Conservation (phyloP, 2,329 filamentous ascomycete species). For the Xylariaceae sp. region DNA sequence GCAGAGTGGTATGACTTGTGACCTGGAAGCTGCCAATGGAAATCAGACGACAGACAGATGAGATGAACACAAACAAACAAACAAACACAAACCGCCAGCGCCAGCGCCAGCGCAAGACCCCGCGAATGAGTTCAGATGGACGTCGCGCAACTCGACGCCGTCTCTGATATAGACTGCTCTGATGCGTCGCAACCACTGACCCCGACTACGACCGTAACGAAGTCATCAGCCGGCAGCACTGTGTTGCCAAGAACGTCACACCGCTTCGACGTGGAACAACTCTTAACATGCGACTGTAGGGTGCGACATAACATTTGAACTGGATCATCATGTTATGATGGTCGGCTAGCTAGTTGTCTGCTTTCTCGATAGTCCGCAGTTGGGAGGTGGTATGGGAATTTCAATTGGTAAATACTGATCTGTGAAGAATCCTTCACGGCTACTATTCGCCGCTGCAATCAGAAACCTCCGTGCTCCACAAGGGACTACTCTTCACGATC, state of each 20-base stretch:
- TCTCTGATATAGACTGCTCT: background rate
- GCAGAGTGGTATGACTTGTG: constrained; percentile 1
- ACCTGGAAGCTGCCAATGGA: background rate
- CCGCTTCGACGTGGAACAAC: constrained; percentile 2
- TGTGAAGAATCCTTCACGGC: no score
- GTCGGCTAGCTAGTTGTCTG: background rate
- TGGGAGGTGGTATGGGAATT: no score
- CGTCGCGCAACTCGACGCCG: constrained; percentile 12
- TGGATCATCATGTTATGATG: constrained; percentile 1
- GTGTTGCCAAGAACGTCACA: constrained; percentile 8
- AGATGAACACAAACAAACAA: constrained; percentile 8
- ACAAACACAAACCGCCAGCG: background rate
- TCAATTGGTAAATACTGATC: no score
- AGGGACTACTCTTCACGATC: no score
- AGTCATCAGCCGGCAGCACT: constrained; percentile 3
- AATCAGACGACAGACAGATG: background rate
- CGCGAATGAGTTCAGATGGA: background rate
- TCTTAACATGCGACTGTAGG: constrained; percentile 5
- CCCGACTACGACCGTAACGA: constrained; percentile 5
- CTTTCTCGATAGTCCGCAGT: background rate
- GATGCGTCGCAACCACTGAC: background rate
- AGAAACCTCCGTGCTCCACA: no score
- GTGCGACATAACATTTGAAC: constrained; percentile 6
- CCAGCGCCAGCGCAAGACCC: background rate
- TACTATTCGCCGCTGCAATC: no score